These are phyloP conservation scores for Blastocystis sp. DNA, from an alignment of 352 stramenopile species.

Conservation along the genomic window DNA sequence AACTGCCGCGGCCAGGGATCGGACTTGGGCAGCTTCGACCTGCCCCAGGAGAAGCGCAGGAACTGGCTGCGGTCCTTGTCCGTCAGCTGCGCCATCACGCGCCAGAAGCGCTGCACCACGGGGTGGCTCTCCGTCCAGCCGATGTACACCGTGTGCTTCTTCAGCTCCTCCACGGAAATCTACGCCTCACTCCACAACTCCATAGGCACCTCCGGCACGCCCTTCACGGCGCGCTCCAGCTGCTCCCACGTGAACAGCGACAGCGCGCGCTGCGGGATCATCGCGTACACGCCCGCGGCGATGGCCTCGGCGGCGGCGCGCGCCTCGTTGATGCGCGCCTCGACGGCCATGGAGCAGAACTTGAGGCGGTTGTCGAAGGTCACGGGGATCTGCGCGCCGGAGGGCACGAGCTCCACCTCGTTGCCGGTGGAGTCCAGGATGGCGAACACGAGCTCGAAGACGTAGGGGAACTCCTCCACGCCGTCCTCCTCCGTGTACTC, in stretches of 20 bases:
- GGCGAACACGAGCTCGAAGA: conserved; percentile 45
- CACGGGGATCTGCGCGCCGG: conserved; percentile 71
- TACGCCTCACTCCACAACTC: background rate
- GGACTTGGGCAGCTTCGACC: conserved; percentile 79
- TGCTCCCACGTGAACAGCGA: conserved; percentile 75
- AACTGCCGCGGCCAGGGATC: conserved; percentile 84
- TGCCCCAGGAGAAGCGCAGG: conserved; percentile 85
- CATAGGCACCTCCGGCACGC: conserved; percentile 73
- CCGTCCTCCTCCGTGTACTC: background rate
- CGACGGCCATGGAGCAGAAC: conserved; percentile 72
- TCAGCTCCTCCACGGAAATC: conserved; percentile 75
- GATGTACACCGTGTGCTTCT: conserved; percentile 76
- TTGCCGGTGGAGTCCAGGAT: conserved; percentile 68
- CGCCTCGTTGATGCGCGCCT: conserved; percentile 74
- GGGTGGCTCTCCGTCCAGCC: conserved; percentile 72
- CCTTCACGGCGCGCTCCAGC: conserved; percentile 76
- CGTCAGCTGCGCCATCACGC: conserved; percentile 72
- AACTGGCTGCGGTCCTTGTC: conserved; percentile 75
- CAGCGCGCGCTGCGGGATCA: conserved; percentile 74
- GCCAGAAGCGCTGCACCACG: conserved; percentile 77
- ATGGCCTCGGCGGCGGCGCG: conserved; percentile 72
- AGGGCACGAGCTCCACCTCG: conserved; percentile 71
- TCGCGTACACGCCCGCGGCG: conserved; percentile 70
- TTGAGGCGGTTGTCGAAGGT: conserved; percentile 73
- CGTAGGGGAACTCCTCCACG: conserved; percentile 39